Evolutionary conservation across 495 filamentous ascomycete species (phyloP).

Genomic region (Xylaria sp.): DNA sequence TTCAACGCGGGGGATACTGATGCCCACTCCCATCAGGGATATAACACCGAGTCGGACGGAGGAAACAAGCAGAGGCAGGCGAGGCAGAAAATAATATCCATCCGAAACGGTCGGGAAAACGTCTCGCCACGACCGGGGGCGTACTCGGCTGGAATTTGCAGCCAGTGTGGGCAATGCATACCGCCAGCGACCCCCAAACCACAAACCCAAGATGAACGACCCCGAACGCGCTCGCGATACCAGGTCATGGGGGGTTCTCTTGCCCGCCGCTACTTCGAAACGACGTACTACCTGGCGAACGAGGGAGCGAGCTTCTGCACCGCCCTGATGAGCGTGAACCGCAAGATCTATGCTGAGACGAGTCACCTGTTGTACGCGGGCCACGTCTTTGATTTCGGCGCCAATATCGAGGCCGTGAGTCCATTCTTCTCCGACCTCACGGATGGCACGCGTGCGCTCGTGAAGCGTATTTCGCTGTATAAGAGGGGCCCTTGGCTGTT

Average conservation of each 20-base stretch:
- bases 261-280: constrained; percentile 44
- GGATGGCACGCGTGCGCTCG: constrained; percentile 45
- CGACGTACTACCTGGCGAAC: constrained; percentile 53
- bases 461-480: constrained; percentile 52
- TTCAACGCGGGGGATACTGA: constrained; percentile 48
- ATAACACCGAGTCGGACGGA: not conserved
- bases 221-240: constrained; percentile 39
- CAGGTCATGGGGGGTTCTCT: constrained; percentile 41
- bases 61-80: not conserved
- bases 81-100: constrained; percentile 29
- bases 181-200: not conserved
- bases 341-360: constrained; percentile 56
- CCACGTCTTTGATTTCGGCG: constrained; percentile 61
- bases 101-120: constrained; percentile 28
- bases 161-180: constrained; percentile 19
- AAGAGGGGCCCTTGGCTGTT: constrained; percentile 56
- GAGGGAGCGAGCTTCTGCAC: constrained; percentile 47
- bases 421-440: constrained; percentile 63
- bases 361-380: constrained; percentile 55
- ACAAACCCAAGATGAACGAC: constrained; percentile 19
- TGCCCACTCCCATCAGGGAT: not conserved
- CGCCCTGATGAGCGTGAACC: constrained; percentile 54
- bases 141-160: not conserved
- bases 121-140: not conserved
- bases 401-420: constrained; percentile 59